phyloP scores from a whole-genome alignment of 139 green algal species.

The Chlorella sp. region DNA sequence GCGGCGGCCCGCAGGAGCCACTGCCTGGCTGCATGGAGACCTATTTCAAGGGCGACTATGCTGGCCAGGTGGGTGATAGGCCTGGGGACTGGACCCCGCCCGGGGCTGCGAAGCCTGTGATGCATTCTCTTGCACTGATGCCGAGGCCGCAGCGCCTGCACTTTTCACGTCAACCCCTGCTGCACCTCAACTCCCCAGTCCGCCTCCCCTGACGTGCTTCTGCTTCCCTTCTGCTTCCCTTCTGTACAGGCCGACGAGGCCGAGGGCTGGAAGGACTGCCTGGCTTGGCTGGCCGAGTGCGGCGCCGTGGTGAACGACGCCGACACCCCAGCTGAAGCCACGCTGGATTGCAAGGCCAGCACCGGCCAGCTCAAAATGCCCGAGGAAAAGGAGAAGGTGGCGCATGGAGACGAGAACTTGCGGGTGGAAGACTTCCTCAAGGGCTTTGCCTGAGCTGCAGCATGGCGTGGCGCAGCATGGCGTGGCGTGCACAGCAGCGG shows the following conservation, averaged over 20 bases:
- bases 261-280: conserved; percentile 10
- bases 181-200: background rate
- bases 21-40: conserved; percentile 59
- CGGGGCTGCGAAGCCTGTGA: too few relatives aligned
- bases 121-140: too few relatives aligned
- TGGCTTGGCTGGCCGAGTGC: conserved; percentile 42
- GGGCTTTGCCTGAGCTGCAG: too few relatives aligned
- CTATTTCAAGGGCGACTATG: conserved; percentile 32
- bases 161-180: background rate
- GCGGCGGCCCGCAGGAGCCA: conserved; percentile 22
- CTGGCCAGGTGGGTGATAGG: conserved; percentile 19
- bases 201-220: background rate
- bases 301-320: conserved; percentile 23
- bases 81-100: too few relatives aligned
- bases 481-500: too few relatives aligned
- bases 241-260: background rate
- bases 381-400: conserved; percentile 39
- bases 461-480: too few relatives aligned
- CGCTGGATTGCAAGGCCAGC: conserved; percentile 41
- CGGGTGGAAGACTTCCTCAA: conserved; percentile 77
- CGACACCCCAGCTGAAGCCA: background rate
- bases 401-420: conserved; percentile 78
- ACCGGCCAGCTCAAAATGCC: conserved; percentile 35
- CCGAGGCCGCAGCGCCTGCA: too few relatives aligned
- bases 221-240: background rate